A percentile compares a stretch with the other conserved stretches of the same genome.
Conservation (phyloP, 768 basidiomycete species). For the Vararia minispora region DNA sequence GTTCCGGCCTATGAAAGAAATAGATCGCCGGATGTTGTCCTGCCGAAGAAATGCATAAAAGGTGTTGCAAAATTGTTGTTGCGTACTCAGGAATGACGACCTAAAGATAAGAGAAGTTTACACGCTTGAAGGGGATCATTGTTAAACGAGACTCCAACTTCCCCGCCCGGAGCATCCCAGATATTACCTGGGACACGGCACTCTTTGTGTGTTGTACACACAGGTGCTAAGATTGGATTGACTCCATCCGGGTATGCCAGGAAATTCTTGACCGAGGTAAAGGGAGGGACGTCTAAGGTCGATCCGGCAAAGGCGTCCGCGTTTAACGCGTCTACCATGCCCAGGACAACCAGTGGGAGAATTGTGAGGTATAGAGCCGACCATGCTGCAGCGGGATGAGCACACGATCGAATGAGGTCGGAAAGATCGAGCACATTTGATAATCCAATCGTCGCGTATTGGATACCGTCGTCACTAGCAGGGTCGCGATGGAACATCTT, state of each 20-base stretch:
- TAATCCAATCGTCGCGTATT: slow-evolving; percentile 48
- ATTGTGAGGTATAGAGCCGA: slow-evolving; percentile 46
- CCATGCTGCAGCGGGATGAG: slow-evolving; percentile 39
- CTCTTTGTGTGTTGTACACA: slow-evolving; percentile 77
- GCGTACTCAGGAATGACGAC: slow-evolving; percentile 24
- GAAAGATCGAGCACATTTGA: slow-evolving; percentile 29
- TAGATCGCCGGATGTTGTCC: slow-evolving; percentile 70
- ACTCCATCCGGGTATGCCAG: slow-evolving; percentile 28
- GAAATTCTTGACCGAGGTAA: slow-evolving; percentile 25
- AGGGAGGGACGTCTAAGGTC: slow-evolving; percentile 57
- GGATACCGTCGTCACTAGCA: slow-evolving; percentile 37
- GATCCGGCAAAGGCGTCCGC: slow-evolving; percentile 54
- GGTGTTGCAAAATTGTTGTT: slow-evolving; percentile 19
- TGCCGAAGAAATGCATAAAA: slow-evolving; percentile 57
- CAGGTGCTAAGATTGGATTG: slow-evolving; percentile 32
- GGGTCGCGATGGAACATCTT: no score
- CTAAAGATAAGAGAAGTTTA: no score
- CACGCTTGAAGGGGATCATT: slow-evolving; percentile 63
- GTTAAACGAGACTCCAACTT: slow-evolving; percentile 61
- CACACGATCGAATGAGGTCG: slow-evolving; percentile 1
- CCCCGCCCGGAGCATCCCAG: slow-evolving; percentile 67
- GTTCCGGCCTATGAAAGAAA: slow-evolving; percentile 82
- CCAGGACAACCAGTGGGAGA: slow-evolving; percentile 48
- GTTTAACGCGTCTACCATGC: slow-evolving; percentile 66
- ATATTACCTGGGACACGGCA: slow-evolving; percentile 41